Percentiles rank a stretch among this genome's conserved stretches.
Conservation (phyloP, 2,329 filamentous ascomycete genomes). For the Botrytis porri region DNA sequence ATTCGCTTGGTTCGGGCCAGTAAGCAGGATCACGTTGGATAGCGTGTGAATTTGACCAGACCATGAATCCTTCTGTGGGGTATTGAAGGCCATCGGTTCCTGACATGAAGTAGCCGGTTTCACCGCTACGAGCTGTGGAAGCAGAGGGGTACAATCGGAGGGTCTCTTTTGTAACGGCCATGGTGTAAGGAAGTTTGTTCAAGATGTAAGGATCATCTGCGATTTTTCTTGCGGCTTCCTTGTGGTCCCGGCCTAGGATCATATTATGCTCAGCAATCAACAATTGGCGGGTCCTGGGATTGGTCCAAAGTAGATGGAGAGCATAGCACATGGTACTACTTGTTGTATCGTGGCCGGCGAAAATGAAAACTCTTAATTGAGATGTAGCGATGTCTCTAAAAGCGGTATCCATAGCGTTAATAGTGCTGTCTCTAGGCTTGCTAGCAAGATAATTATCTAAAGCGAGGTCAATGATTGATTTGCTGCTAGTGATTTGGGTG, state of each 20-base stretch:
- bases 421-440: background rate
- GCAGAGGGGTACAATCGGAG: constrained; percentile 23
- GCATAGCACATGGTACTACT: constrained; percentile 2
- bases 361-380: background rate
- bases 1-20: background rate
- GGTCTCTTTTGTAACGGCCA: constrained; percentile 26
- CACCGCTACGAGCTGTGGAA: background rate
- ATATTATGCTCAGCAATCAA: constrained; percentile 23
- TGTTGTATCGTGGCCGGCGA: background rate
- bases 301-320: constrained; percentile 12
- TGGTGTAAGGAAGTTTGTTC: constrained; percentile 23
- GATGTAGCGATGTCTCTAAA: background rate
- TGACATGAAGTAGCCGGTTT: background rate
- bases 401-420: background rate
- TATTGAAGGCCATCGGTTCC: background rate
- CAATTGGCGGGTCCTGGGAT: constrained; percentile 19
- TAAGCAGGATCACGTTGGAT: background rate
- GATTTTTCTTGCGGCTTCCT: constrained; percentile 3
- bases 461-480: constrained; percentile 4
- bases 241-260: constrained; percentile 20
- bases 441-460: background rate
- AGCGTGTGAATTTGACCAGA: constrained; percentile 1
- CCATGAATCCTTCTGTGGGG: background rate
- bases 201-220: constrained; percentile 18
- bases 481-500: background rate